Conservation (phyloP, 75 land plant species). For the Azolla pinnata region DNA sequence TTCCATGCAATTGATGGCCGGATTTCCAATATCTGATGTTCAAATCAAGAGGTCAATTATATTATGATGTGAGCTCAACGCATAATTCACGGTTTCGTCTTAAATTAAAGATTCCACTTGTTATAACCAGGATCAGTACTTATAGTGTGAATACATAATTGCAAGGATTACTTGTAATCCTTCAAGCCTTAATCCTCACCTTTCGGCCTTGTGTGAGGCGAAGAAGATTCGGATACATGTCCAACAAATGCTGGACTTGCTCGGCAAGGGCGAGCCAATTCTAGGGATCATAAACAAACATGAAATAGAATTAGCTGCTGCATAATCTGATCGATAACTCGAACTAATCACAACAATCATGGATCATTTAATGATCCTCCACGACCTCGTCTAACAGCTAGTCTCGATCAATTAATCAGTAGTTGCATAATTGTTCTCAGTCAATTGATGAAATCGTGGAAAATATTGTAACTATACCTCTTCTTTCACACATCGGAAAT, state of each 20-base stretch:
- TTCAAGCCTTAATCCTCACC: too few relatives aligned
- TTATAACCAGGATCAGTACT: not conserved
- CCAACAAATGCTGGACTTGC: conserved; percentile 50
- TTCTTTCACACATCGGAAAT: conserved; percentile 40
- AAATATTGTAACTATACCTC: too few relatives aligned
- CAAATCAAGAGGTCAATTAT: not conserved
- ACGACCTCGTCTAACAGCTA: too few relatives aligned
- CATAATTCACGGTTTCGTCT: not conserved
- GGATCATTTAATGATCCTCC: too few relatives aligned
- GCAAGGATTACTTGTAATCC: too few relatives aligned
- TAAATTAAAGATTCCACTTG: not conserved
- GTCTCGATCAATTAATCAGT: too few relatives aligned
- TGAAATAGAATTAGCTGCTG: not conserved
- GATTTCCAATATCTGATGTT: conserved; percentile 62
- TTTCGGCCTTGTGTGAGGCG: conserved; percentile 68
- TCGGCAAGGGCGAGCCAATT: conserved; percentile 67
- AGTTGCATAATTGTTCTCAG: too few relatives aligned
- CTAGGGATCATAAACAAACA: conserved; percentile 27
- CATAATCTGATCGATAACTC: not conserved
- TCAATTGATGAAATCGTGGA: too few relatives aligned
- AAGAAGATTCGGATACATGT: conserved; percentile 51
- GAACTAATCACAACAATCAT: not conserved
- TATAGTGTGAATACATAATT: not conserved
- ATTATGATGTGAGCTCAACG: too few relatives aligned
- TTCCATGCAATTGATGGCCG: conserved; percentile 85